A percentile compares a stretch with the other conserved stretches of the same genome.
These are phyloP conservation scores for Ganoderma lingzhi DNA, from an alignment of 1,284 basidiomycete species.

Conservation along the genomic window DNA sequence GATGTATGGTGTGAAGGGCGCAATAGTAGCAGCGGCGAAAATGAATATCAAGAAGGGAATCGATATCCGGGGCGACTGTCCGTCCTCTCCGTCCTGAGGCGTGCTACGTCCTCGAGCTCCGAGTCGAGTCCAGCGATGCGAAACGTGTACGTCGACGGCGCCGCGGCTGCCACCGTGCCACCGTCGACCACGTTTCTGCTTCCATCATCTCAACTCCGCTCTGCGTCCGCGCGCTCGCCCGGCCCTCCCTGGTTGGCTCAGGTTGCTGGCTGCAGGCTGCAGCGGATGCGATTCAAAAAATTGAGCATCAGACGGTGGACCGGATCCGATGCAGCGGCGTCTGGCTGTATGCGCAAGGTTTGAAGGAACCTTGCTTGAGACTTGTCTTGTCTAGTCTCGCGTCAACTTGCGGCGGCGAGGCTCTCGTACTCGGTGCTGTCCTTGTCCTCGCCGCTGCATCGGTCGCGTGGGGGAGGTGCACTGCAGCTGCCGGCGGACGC, in stretches of 20 bases:
- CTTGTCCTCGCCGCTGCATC: background rate
- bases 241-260: background rate
- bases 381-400: constrained; percentile 1
- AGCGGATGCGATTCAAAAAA: background rate
- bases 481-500: background rate
- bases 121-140: background rate
- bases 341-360: background rate
- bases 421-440: background rate
- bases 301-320: background rate
- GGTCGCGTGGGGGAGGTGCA: constrained; percentile 1
- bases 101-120: background rate
- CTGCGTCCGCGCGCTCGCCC: constrained; percentile 2
- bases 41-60: constrained; percentile 8
- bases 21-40: constrained; percentile 2
- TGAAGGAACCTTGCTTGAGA: constrained; percentile 6
- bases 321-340: constrained; percentile 9
- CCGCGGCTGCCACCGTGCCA: background rate
- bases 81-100: background rate
- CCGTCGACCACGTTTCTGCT: background rate
- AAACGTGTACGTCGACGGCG: constrained; percentile 1
- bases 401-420: background rate
- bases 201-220: constrained; percentile 14
- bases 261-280: background rate
- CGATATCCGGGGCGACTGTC: background rate
- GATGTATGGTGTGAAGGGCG: background rate